Evolutionary conservation across 805 yeast genomes (phyloP).

Genomic region (Ogataea methylovora): DNA sequence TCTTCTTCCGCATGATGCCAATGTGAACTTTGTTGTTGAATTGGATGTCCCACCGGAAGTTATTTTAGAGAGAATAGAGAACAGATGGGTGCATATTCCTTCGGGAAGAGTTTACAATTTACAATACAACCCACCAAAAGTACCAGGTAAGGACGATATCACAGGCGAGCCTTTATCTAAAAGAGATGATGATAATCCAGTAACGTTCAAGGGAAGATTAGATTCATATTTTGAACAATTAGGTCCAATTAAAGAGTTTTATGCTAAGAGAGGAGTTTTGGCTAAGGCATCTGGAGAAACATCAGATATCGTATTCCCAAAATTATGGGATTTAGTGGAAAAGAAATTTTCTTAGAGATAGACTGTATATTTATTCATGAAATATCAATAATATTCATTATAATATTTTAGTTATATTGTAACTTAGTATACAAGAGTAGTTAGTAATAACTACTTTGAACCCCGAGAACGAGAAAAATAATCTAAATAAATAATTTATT

Average conservation of each 20-base stretch:
- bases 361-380: too few species aligned
- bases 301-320: conserved; percentile 78
- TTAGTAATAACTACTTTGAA: too few species aligned
- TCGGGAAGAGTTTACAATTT: conserved; percentile 85
- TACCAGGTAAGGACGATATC: conserved; percentile 72
- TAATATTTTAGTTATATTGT: too few species aligned
- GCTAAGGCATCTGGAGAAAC: conserved; percentile 64
- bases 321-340: conserved; percentile 38
- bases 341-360: conserved; percentile 23
- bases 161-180: conserved; percentile 83
- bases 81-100: conserved; percentile 75
- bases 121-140: conserved; percentile 84
- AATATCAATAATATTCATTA: too few species aligned
- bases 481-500: too few species aligned
- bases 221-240: conserved; percentile 52
- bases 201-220: conserved; percentile 60
- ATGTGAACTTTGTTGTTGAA: conserved; percentile 74
- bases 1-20: conserved; percentile 29
- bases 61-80: conserved; percentile 73
- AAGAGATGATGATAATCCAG: conserved; percentile 78
- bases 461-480: too few species aligned
- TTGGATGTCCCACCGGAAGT: conserved; percentile 81
- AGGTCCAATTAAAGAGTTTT: conserved; percentile 60
- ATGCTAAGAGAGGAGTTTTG: conserved; percentile 40
- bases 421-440: too few species aligned